Base-by-base conservation (phyloP, 1,284 basidiomycete genomes). In the Serendipita sp. region DNA sequence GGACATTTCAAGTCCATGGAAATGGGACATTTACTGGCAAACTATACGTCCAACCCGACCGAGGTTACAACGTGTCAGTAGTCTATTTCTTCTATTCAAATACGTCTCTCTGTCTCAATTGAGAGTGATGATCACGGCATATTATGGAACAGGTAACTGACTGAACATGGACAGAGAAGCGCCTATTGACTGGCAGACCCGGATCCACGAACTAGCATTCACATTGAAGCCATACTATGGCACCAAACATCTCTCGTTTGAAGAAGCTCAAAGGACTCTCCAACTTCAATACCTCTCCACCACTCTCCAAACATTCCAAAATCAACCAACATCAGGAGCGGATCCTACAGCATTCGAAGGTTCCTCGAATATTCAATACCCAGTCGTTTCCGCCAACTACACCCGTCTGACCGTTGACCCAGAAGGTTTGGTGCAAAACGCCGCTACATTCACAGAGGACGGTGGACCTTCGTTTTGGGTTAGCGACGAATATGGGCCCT, bases 401-500 rank as follows among this genome's bases (percentile, higher is more conserved):
- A 72, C 77, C 44, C 81, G 78, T 64, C 71, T 87, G 45, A 74
- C 76, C 0, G 67, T 85, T 13, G 85, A 88, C 67, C 72, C 76
- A 0, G 85, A 88, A 68, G 85, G 84, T 2, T 70, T 87, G 2
- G 80, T 81, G 1, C 71, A 80, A 2, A 80, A 82, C 66, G 68
- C 71, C 0, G 35, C 5, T 38, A 12, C 6, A 2, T 22, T 22
- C 22, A 22, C 22, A 22, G 22, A 22, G 22, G 22, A 22, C 22
- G 84, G 87, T 68, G 83, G 82, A 32, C 41, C 41, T 38, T 82
- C 80, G 0, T 82, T 77, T 69, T 85, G 81, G 80, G 73, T 80
- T 29, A 81, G 80, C 64, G 84, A 87, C 67, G 82, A 87, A 72
- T 87, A 87, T 69, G 84, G 83, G 0, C 83, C 85, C 2, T 84